Evolutionary conservation across 495 filamentous ascomycete genomes (phyloP), one percentile per base, ranked within the genome.

Genomic region (Penicillium bialowiezense): DNA sequence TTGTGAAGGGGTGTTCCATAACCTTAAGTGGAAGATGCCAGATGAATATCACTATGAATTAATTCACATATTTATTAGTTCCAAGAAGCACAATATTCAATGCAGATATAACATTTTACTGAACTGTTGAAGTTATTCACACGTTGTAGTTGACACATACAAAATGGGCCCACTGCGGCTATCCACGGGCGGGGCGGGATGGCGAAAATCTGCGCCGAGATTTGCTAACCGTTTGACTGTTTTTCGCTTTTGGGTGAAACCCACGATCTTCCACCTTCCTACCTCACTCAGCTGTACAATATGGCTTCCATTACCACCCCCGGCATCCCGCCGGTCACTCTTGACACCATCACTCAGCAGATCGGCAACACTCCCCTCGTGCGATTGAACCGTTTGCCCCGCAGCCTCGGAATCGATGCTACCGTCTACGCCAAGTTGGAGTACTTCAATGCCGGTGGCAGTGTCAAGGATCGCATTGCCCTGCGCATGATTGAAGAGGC

Each of bases 401-500:
- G 92, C 60, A 89, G 86, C 44, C 70, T 95, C 7, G 91, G 91
- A 29, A 91, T 99, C 60, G 82, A 95, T 65, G 84, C 85, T 48
- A 85, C 90, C 33, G 85, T 99, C 29, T 99, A 92, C 70, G 95
- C 88, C 40, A 99, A 99, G 67, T 78, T 90, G 45, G 93, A 99
- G 67, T 87, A 89, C 50, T 97, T 97, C 80, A 97, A 95, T 78
- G 92, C 95, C 7, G 93, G 95, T 55, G 93, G 93, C 45, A 95
- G 89, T 68, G 91, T 99, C 59, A 99, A 99, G 68, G 93, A 99
- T 69, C 82, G 93, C 48, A 97, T 99, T 66, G 93, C 93, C 15
- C 70, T 93, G 62, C 88, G 95, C 60, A 99, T 99, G 93, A 88
- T 99, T 53, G 91, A 99, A 67, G 89, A 90, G 67, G 93, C 93